Evolutionary conservation across 768 basidiomycete genomes (phyloP).

Genomic region (Candolleomyces efflorescens): DNA sequence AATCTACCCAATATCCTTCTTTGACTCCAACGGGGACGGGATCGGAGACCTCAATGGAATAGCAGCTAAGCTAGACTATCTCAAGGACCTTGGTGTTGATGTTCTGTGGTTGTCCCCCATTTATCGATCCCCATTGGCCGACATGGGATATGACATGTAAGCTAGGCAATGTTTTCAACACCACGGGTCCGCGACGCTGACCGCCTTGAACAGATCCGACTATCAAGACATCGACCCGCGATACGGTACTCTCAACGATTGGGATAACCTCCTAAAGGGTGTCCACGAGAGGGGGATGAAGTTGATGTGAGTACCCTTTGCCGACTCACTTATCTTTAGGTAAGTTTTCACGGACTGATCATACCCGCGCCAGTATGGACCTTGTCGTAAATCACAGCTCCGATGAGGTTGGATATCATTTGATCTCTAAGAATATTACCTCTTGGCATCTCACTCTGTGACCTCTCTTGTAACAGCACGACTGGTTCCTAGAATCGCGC

Average conservation of each 20-base stretch:
- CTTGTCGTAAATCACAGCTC: constrained; percentile 75
- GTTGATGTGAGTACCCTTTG: constrained; percentile 44
- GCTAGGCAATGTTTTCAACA: constrained; percentile 11
- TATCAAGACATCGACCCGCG: constrained; percentile 60
- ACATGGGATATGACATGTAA: constrained; percentile 75
- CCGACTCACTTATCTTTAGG: background rate
- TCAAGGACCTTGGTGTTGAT: constrained; percentile 63
- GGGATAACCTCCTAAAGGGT: constrained; percentile 49
- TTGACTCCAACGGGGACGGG: constrained; percentile 69
- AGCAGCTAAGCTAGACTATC: constrained; percentile 57
- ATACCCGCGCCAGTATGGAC: constrained; percentile 51
- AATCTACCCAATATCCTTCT: constrained; percentile 69
- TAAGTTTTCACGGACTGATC: background rate
- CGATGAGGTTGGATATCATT: constrained; percentile 40
- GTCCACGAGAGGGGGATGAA: constrained; percentile 66
- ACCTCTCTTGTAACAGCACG: constrained; percentile 41
- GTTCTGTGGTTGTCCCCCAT: constrained; percentile 71
- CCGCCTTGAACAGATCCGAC: constrained; percentile 42
- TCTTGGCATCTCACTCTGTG: background rate
- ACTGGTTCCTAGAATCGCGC: constrained; percentile 63
- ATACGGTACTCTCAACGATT: constrained; percentile 62
- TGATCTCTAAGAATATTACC: background rate
- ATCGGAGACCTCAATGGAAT: constrained; percentile 70
- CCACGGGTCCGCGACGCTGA: background rate
- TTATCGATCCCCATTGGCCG: constrained; percentile 61